Percentiles rank a stretch among this genome's conserved stretches.
Conservation (phyloP, 495 filamentous ascomycete genomes). For the Neurospora sp. region DNA sequence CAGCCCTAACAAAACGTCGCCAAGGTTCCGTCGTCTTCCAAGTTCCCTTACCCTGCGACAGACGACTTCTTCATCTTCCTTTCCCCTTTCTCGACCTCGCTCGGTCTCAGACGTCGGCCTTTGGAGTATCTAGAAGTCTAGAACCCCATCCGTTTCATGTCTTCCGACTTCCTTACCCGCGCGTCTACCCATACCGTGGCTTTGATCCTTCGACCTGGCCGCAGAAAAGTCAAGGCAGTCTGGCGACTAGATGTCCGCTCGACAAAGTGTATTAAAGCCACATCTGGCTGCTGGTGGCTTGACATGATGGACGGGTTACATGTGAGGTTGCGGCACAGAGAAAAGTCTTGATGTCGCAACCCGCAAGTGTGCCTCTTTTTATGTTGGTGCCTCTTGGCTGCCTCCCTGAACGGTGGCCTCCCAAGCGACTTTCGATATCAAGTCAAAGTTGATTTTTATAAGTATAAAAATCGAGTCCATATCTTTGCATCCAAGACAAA, state of each 20-base stretch:
- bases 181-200: not conserved
- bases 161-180: not conserved
- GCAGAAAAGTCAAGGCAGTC: not conserved
- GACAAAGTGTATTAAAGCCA: not conserved
- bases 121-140: not conserved
- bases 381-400: not conserved
- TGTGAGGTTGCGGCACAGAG: not conserved
- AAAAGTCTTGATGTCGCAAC: not conserved
- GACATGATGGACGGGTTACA: not conserved
- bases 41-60: not conserved
- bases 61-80: not conserved
- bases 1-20: not conserved
- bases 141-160: not conserved
- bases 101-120: not conserved
- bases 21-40: not conserved
- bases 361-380: not conserved
- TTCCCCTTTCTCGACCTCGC: not conserved
- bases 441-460: too few relatives aligned
- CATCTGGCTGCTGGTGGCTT: not conserved
- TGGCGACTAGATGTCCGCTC: not conserved
- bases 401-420: not conserved
- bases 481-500: not conserved
- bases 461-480: not conserved
- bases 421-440: not conserved
- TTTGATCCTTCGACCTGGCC: not conserved